Evolutionary conservation across 2,329 filamentous ascomycete species (phyloP).

Genomic region (Akanthomyces muscarius): DNA sequence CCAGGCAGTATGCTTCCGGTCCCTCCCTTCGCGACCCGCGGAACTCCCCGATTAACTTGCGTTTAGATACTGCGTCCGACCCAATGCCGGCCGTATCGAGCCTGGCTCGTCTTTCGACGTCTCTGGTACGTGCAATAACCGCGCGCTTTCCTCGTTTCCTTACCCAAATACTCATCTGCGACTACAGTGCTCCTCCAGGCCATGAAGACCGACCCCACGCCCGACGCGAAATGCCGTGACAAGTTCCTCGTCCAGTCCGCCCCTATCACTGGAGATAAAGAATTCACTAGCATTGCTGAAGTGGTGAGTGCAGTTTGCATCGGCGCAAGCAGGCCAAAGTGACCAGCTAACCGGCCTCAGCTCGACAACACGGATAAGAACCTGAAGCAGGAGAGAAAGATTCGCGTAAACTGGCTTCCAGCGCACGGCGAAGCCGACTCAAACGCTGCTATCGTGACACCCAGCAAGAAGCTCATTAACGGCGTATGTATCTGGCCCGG

Average conservation of each 20-base stretch:
- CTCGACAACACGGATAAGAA: conserved; percentile 77
- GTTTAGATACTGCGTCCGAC: conserved; percentile 88
- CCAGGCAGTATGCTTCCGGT: conserved; percentile 76
- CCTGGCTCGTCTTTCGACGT: conserved; percentile 88
- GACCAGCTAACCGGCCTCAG: conserved; percentile 39
- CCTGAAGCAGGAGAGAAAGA: conserved; percentile 88
- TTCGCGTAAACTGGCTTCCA: conserved; percentile 80
- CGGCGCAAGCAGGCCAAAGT: background rate
- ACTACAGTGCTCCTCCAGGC: conserved; percentile 82
- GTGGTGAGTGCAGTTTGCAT: conserved; percentile 57
- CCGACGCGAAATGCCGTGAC: conserved; percentile 87
- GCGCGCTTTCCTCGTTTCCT: background rate
- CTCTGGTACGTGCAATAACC: conserved; percentile 60
- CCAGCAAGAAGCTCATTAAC: conserved; percentile 38
- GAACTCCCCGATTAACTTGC: conserved; percentile 20
- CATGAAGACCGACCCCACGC: conserved; percentile 90
- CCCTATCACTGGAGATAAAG: conserved; percentile 75
- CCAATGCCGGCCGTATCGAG: conserved; percentile 94
- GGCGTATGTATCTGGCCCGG: conserved; percentile 34
- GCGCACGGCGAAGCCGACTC: conserved; percentile 44
- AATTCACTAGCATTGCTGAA: conserved; percentile 72
- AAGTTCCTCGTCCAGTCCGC: conserved; percentile 97
- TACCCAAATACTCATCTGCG: background rate
- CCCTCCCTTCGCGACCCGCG: conserved; percentile 1
- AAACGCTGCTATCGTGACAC: conserved; percentile 32